phyloP scores from a whole-genome alignment of 768 basidiomycete genomes.

The Agrocybe chaxingu region DNA sequence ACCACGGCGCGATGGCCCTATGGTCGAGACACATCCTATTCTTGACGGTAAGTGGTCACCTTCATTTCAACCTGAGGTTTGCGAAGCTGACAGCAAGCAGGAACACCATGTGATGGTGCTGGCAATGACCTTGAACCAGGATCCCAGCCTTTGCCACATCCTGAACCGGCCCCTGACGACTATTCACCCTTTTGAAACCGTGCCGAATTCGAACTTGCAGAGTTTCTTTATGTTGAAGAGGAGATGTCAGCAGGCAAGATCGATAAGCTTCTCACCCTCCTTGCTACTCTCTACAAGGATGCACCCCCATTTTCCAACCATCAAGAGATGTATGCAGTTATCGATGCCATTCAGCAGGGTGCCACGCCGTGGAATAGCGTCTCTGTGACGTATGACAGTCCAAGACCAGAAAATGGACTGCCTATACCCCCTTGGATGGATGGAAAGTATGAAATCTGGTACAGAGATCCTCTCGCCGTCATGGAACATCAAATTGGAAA shows the following conservation, averaged over 20 bases:
- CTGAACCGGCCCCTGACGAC: neutral
- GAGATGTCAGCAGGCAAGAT: slow-evolving; percentile 14
- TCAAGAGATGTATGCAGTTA: slow-evolving; percentile 26
- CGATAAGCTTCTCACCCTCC: slow-evolving; percentile 8
- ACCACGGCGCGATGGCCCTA: too few relatives aligned
- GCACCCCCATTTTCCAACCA: slow-evolving; percentile 24
- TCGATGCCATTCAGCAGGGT: too few relatives aligned
- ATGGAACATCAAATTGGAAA: too few relatives aligned
- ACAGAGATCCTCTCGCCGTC: too few relatives aligned
- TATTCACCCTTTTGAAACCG: slow-evolving; percentile 11
- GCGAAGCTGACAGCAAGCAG: neutral
- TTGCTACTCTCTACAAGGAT: slow-evolving; percentile 1
- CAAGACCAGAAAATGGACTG: too few relatives aligned
- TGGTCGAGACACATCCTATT: too few relatives aligned
- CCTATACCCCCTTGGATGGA: too few relatives aligned
- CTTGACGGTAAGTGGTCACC: too few relatives aligned
- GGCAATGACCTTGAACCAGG: neutral
- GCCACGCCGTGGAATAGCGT: too few relatives aligned
- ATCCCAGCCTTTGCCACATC: neutral
- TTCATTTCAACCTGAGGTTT: too few relatives aligned
- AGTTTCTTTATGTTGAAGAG: slow-evolving; percentile 13
- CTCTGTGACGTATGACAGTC: too few relatives aligned
- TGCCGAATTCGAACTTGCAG: slow-evolving; percentile 15
- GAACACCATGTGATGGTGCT: neutral
- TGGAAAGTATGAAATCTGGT: too few relatives aligned